These are phyloP conservation scores for Chaetomium tenue DNA, from an alignment of 495 filamentous ascomycete genomes.

Conservation along the genomic window DNA sequence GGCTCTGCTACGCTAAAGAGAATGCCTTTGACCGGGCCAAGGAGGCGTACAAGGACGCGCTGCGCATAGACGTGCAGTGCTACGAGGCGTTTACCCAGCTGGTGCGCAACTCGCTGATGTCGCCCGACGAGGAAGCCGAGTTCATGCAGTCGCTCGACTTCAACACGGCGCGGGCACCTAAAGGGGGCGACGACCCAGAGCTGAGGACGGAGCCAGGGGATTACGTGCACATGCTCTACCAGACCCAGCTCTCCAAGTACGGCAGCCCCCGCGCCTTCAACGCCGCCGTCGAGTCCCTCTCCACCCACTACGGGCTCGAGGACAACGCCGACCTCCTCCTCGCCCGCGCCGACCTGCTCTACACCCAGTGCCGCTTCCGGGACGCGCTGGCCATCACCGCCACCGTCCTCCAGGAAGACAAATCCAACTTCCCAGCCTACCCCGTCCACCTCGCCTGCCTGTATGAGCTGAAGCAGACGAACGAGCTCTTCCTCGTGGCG, in stretches of 20 bases:
- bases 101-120: constrained; percentile 96
- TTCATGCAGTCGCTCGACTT: constrained; percentile 93
- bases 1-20: constrained; percentile 92
- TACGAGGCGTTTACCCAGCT: constrained; percentile 97
- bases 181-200: constrained; percentile 47
- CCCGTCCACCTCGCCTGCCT: constrained; percentile 91
- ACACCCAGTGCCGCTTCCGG: constrained; percentile 90
- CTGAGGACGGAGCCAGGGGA: constrained; percentile 77
- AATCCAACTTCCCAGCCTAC: constrained; percentile 85
- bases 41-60: constrained; percentile 96
- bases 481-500: constrained; percentile 86
- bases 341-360: constrained; percentile 86
- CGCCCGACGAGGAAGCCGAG: constrained; percentile 92
- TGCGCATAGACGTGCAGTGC: constrained; percentile 95
- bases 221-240: constrained; percentile 96
- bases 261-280: constrained; percentile 80
- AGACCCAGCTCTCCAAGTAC: constrained; percentile 93
- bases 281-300: constrained; percentile 83
- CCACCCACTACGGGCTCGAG: constrained; percentile 86
- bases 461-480: constrained; percentile 81
- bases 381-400: constrained; percentile 82
- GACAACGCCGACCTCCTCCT: constrained; percentile 89
- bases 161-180: constrained; percentile 63
- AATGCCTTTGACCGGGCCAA: constrained; percentile 97
- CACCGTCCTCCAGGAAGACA: constrained; percentile 72